Evolutionary conservation across 2,329 filamentous ascomycete species (phyloP).

Genomic region (Trichoderma hamatum): DNA sequence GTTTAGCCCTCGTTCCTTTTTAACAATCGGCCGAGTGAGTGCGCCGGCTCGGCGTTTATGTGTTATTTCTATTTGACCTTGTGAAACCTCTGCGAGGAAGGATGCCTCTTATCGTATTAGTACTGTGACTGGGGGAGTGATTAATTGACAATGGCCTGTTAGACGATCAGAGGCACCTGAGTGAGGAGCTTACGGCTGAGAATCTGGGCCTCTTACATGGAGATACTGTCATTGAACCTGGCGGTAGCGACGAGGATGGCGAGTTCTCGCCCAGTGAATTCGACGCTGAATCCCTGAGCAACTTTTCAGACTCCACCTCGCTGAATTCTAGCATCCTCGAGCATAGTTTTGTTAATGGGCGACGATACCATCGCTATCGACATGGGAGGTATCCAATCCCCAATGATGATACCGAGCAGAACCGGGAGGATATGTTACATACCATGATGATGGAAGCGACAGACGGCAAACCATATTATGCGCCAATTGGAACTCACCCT

Average conservation of each 20-base stretch:
- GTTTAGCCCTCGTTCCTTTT: not conserved
- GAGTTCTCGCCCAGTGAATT: slow-evolving; percentile 39
- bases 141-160: not conserved
- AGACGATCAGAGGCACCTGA: not conserved
- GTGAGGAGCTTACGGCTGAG: not conserved
- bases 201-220: slow-evolving; percentile 37
- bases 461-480: slow-evolving; percentile 44
- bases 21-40: not conserved
- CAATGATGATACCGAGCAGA: slow-evolving; percentile 51
- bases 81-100: not conserved
- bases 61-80: not conserved
- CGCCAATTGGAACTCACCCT: slow-evolving; percentile 45
- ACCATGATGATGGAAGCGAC: slow-evolving; percentile 49
- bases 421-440: slow-evolving; percentile 51
- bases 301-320: slow-evolving; percentile 17
- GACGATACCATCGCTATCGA: slow-evolving; percentile 49
- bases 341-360: slow-evolving; percentile 31
- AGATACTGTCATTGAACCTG: slow-evolving; percentile 37
- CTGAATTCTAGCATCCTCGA: slow-evolving; percentile 23
- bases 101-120: not conserved
- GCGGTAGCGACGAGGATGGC: slow-evolving; percentile 40
- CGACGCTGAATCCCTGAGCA: slow-evolving; percentile 18
- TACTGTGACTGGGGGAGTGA: not conserved
- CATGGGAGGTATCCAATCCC: slow-evolving; percentile 50
- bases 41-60: not conserved